Conservation (phyloP, 2,329 filamentous ascomycete species). For the Chaetomiaceae sp. region DNA sequence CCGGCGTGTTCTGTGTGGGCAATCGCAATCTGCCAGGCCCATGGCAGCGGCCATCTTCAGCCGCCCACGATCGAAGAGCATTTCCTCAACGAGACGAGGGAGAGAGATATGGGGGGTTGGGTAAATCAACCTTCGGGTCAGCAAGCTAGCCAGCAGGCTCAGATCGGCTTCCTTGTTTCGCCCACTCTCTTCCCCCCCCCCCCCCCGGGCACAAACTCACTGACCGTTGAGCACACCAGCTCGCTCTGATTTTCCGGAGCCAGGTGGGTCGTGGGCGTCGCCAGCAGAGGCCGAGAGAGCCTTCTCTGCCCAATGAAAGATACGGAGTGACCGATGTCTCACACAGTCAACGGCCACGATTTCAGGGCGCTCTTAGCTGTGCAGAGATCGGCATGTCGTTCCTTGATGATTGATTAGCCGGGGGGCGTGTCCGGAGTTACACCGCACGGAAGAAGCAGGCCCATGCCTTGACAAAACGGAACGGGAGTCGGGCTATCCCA, state of each 20-base stretch:
- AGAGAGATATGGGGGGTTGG: neutral
- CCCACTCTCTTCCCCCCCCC: neutral
- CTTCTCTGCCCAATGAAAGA: slow-evolving; percentile 1
- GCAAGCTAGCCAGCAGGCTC: neutral
- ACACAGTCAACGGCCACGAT: slow-evolving; percentile 12
- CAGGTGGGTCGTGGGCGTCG: neutral
- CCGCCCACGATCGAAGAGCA: neutral
- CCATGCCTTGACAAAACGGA: neutral
- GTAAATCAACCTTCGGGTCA: neutral
- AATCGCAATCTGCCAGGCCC: slow-evolving; percentile 7
- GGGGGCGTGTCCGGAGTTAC: slow-evolving; percentile 2
- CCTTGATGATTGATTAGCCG: neutral
- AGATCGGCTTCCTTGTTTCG: neutral
- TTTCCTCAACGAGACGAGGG: slow-evolving; percentile 10
- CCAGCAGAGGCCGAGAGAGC: neutral
- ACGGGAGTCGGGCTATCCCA: neutral
- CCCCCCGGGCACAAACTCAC: neutral
- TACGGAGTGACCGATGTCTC: neutral
- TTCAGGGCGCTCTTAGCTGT: neutral
- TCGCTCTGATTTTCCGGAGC: slow-evolving; percentile 6
- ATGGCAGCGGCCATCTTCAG: neutral
- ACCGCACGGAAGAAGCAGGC: neutral
- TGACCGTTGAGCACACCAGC: neutral
- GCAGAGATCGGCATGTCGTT: slow-evolving; percentile 1
- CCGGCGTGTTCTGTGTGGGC: neutral